Percentiles rank a stretch among this genome's conserved stretches.
Conservation (phyloP, 345 rosid species). For the Alliaria petiolata region DNA sequence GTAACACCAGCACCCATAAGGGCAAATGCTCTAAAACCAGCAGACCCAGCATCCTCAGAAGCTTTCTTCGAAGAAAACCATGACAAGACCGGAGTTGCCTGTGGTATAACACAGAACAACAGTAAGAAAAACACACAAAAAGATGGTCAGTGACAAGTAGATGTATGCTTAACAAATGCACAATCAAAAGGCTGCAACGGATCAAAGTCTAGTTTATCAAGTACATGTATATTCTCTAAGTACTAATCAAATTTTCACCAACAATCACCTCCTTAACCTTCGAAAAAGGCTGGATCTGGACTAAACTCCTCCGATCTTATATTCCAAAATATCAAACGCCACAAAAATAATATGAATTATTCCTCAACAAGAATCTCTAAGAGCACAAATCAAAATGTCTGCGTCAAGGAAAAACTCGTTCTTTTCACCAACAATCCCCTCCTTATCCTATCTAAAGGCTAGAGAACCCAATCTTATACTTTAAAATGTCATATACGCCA, state of each 20-base stretch:
- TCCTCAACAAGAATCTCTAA: not conserved
- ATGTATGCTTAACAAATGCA: too few species aligned
- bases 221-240: not conserved
- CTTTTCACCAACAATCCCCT: not conserved
- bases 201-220: too few species aligned
- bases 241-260: not conserved
- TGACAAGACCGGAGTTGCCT: constrained; percentile 60
- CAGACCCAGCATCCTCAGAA: constrained; percentile 50
- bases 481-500: not conserved
- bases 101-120: not conserved
- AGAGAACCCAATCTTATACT: not conserved
- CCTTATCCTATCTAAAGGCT: not conserved
- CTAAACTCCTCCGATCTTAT: not conserved
- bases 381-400: not conserved
- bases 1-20: constrained; percentile 85
- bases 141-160: too few species aligned
- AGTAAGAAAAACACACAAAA: not conserved
- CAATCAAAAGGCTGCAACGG: not conserved
- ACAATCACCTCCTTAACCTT: not conserved
- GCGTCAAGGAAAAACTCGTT: not conserved
- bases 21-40: constrained; percentile 55
- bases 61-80: constrained; percentile 58
- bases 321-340: too few species aligned
- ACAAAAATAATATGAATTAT: not conserved
- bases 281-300: not conserved